Percentiles rank a stretch among this genome's conserved stretches.
These are phyloP conservation scores for Blastocystis sp. DNA, from an alignment of 352 stramenopile genomes.

Conservation along the genomic window DNA sequence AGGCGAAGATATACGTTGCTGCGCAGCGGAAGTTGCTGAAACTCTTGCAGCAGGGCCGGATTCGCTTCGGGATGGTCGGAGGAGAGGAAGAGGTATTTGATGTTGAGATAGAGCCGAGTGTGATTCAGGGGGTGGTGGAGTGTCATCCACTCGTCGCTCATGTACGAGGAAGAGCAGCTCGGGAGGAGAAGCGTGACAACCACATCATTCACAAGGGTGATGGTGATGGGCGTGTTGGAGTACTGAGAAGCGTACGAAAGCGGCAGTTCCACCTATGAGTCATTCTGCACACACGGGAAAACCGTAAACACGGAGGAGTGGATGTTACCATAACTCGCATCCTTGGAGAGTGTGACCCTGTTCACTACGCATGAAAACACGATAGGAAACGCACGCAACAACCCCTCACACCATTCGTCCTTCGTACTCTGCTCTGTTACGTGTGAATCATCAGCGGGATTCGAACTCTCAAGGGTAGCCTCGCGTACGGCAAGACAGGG, in stretches of 20 bases:
- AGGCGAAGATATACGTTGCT: slow-evolving; percentile 4
- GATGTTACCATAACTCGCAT: neutral
- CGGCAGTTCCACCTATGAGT: neutral
- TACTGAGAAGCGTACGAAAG: neutral
- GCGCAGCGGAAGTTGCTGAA: neutral
- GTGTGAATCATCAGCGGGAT: neutral
- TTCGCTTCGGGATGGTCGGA: neutral
- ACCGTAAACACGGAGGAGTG: slow-evolving; percentile 20
- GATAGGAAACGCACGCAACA: neutral
- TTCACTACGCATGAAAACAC: slow-evolving; percentile 19
- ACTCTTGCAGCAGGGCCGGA: neutral
- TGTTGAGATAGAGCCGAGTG: slow-evolving; percentile 18
- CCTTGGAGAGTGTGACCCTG: neutral
- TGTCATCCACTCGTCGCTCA: slow-evolving; percentile 29
- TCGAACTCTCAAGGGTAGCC: neutral
- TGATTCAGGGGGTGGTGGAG: neutral
- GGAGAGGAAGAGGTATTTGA: slow-evolving; percentile 34
- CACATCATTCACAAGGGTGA: neutral
- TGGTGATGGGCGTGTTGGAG: neutral
- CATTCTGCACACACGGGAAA: neutral
- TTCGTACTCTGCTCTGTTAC: neutral
- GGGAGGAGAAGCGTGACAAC: neutral
- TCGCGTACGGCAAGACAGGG: slow-evolving; percentile 35
- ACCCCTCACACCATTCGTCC: neutral
- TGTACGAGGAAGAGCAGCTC: neutral